Evolutionary conservation across 2,329 filamentous ascomycete species (phyloP).

Genomic region (Chrysoporthe cubensis): DNA sequence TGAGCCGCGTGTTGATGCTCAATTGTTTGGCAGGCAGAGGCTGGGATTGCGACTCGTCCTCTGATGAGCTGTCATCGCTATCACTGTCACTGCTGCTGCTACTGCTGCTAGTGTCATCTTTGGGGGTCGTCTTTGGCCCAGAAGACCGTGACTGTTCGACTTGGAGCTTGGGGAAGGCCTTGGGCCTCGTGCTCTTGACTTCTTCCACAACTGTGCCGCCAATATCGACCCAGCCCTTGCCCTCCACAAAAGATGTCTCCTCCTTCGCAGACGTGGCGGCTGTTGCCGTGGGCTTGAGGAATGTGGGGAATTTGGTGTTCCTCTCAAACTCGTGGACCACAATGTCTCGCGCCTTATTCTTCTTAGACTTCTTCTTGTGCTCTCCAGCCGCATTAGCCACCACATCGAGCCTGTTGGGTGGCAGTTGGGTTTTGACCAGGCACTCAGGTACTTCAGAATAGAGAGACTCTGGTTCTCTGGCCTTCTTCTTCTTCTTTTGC

Average conservation of each 20-base stretch:
- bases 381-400: conserved; percentile 44
- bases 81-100: conserved; percentile 26
- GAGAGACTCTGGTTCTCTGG: conserved; percentile 79
- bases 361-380: conserved; percentile 62
- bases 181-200: conserved; percentile 45
- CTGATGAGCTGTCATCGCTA: conserved; percentile 30
- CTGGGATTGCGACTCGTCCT: conserved; percentile 18
- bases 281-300: conserved; percentile 64
- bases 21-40: not conserved
- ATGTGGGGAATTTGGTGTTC: conserved; percentile 79
- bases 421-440: conserved; percentile 79
- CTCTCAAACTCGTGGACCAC: conserved; percentile 90
- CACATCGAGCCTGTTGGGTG: conserved; percentile 41
- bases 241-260: conserved; percentile 66
- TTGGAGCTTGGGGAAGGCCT: conserved; percentile 33
- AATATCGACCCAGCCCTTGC: conserved; percentile 85
- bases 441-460: conserved; percentile 64
- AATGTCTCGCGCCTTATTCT: conserved; percentile 62
- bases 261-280: conserved; percentile 53
- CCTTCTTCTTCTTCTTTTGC: conserved; percentile 60
- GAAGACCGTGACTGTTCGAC: conserved; percentile 23
- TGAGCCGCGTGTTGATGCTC: not conserved
- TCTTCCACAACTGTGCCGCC: conserved; percentile 75
- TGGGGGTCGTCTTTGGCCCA: conserved; percentile 21
- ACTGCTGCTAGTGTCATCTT: conserved; percentile 35